Evolutionary conservation across 2,329 filamentous ascomycete genomes (phyloP), one percentile per base, ranked within the genome.

Genomic region (Aspergillus oerlinghausenensis): DNA sequence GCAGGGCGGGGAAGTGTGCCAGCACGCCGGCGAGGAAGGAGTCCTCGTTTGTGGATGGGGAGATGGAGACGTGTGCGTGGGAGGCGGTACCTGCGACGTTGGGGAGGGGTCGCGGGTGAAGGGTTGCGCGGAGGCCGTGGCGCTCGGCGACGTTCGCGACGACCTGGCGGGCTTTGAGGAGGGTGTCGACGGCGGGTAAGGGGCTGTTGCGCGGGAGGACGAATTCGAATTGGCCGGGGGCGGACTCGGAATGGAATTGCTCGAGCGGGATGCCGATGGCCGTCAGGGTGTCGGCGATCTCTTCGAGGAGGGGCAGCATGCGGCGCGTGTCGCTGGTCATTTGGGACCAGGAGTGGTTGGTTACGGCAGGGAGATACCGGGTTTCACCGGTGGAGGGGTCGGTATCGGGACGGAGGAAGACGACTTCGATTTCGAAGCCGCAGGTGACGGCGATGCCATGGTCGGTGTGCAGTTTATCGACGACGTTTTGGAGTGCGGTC

Each of bases 381-480:
- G 67, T 60, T 9, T 68, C 62, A 1, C 32, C 32, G 32, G 62
- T 58, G 4, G 60, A 62, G 17, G 70, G 60, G 26, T 72, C 64
- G 7, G 67, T 63, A 35, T 72, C 65, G 21, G 80, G 79, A 43
- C 80, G 79, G 61, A 93, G 77, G 61, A 95, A 86, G 1, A 89
- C 80, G 9, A 94, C 83, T 71, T 95, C 90, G 43, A 95, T 84
- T 71, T 96, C 91, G 62, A 94, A 95, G 0, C 90, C 91, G 17
- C 91, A 73, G 0, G 87, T 77, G 50, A 92, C 84, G 3, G 79
- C 72, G 2, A 90, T 76, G 1, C 79, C 77, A 40, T 79, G 72
- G 5, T 83, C 76, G 1, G 73, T 64, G 10, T 79, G 74, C 0
- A 88, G 81, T 5, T 75, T 73, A 0, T 80, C 75, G 1, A 87